Base-by-base conservation (phyloP, 2,329 filamentous ascomycete species). In the Colletotrichum lindemuthianum region DNA sequence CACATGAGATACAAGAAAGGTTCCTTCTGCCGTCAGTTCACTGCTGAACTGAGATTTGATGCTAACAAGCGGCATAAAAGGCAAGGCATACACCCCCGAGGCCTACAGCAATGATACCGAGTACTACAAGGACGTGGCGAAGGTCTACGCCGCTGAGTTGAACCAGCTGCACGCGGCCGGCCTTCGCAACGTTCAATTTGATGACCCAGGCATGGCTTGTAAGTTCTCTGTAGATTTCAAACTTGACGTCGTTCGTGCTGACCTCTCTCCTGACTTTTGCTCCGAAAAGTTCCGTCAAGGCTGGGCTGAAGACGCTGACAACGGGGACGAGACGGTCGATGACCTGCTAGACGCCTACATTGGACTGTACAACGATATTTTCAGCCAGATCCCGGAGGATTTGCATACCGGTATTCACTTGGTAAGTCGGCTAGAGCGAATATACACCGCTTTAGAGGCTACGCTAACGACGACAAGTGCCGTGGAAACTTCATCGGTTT, bases 361-460 rank as follows among this genome's bases (percentile, higher is more conserved):
- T 74, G 82, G 84, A 66, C 86, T 92, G 69, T 93, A 93, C 82
- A 93, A 93, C 74, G 88, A 91, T 75, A 87, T 84, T 71, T 82
- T 92, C 72, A 79, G 82, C 70, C 84, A 86, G 70, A 79, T 87
- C 0, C 90, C 90, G 0, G 74, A 81, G 2, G 90, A 93, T 72
- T 86, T 93, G 82, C 90, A 93, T 76, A 84, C 92, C 3, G 91
- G 91, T 49, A 88, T 94, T 13, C 92, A 94, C 73, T 81, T 93
- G 55, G 40, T 43, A 13, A 43, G 40, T 15, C 13, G 8, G 13
- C 9, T 43, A 3, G 40, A n/a, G 6, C 40, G 24, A 24, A 15
- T 8, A 15, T 15, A n/a, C 13, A 8, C 12, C 4, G 5, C 6
- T 15, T 1, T 15, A 6, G 3, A n/a, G 13, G 3, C 0, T 13